Evolutionary conservation across 805 yeast genomes (phyloP), one percentile per base, ranked within the genome.

Genomic region (Cyberlindnera mycetangii): DNA sequence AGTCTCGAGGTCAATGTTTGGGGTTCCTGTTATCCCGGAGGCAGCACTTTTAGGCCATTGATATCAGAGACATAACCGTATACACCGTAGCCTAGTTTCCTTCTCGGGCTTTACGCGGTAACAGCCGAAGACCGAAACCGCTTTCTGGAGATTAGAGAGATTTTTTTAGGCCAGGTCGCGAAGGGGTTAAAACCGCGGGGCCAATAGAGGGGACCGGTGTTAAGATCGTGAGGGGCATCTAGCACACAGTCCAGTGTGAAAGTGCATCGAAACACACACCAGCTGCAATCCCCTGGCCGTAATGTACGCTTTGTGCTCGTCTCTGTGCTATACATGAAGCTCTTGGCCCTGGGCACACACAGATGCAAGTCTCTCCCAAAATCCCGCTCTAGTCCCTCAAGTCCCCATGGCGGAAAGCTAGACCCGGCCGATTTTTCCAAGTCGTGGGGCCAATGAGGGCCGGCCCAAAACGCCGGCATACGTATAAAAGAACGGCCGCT

Each of bases 401-500:
- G 39, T 18, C 39, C 39, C 30, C 20, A 17, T 35, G 25, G 22
- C 42, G 42, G 42, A 22, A 39, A 32, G 27, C 31, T 21, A 39
- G 42, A 15, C 42, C 42, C 37, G 42, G 16, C 16, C 31, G 34
- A 39, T n/a, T 35, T 35, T 24, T 17, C 17, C 32, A 5, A 5
- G n/a, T 25, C 12, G 20, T 25, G 42, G 34, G 42, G 35, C 42
- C 33, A 39, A 27, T 22, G 28, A 30, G 37, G 37, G 37, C 42
- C 37, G 42, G 15, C 37, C 36, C 33, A 39, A 32, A 39, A 39
- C 12, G 42, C 37, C 42, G 22, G 42, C 37, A 25, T 27, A 24
- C 24, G 32, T 39, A 39, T 39, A 39, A 39, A 39, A 39, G 37
- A 32, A 32, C 14, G 32, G 32, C 17, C 36, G 25, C 17, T 20